Conservation (phyloP, 176 grass and related monocot species). For the Oryza australiensis region DNA sequence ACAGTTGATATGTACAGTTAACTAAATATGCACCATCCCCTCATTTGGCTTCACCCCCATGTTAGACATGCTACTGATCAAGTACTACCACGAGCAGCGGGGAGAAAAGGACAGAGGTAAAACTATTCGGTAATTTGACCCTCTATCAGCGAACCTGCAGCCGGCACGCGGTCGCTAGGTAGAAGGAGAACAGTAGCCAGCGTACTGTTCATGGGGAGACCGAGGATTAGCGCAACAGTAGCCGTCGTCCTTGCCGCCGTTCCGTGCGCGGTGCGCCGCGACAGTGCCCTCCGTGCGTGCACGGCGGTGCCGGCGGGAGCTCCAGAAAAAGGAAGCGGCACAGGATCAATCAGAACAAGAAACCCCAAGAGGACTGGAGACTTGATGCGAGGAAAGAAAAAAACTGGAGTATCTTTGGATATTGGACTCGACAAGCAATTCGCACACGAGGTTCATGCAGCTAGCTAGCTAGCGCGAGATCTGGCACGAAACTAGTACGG, state of each 20-base stretch:
- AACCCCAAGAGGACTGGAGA: not conserved
- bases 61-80: not conserved
- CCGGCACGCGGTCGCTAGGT: not conserved
- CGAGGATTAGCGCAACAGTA: constrained; percentile 10
- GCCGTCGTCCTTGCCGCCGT: not conserved
- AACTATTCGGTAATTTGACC: constrained; percentile 43
- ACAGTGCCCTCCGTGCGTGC: not conserved
- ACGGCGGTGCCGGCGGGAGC: not conserved
- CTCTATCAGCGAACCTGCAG: constrained; percentile 7
- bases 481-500: not conserved
- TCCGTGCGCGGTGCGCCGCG: not conserved
- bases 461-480: not conserved
- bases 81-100: not conserved
- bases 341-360: constrained; percentile 37
- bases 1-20: constrained; percentile 23
- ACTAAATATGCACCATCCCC: constrained; percentile 3
- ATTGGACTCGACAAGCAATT: constrained; percentile 26
- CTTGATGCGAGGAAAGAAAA: not conserved
- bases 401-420: not conserved
- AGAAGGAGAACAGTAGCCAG: not conserved
- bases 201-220: not conserved
- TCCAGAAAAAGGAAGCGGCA: constrained; percentile 28
- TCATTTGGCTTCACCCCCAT: constrained; percentile 7
- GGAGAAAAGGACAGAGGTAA: not conserved
- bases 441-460: not conserved